Base-by-base conservation (phyloP, 148 eudicot genomes). In the Rhododendron kiyosumense region DNA sequence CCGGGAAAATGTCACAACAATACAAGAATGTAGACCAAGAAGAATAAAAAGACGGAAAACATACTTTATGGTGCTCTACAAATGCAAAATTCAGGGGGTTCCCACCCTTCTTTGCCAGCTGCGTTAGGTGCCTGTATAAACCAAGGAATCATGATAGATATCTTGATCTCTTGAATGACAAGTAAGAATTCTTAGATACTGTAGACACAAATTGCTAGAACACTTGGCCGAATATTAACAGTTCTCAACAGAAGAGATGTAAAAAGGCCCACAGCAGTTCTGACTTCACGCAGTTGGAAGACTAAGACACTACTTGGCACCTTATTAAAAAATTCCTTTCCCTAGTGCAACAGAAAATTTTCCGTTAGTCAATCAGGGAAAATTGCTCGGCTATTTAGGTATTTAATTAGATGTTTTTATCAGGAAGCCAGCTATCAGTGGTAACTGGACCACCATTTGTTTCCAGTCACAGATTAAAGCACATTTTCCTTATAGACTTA, bases 61-160 rank as follows among this genome's bases (percentile, higher is more conserved):
- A 30, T 86, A 97, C 99, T 90, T 95, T 97, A 83, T 95, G 94
- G 90, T 95, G 99, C 88, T 97, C 98, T 18, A 95, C 92, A 85
- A 97, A 97, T 82, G 92, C 90, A 84, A 95, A 97, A 84, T 93
- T 90, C 79, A 97, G 92, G 34, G 99, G 99, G 57, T 88, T 81
- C 46, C 99, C 98, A 18, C 96, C 96, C 90, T 91, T 93, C 86
- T 90, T 90, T 48, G 99, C 93, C 57, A 97, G 93, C 87, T 97
- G 94, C 24, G 88, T 89, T 71, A 97, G 96, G 87, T 97, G 98
- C 96, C 99, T 95, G 89, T 87, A 83, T 7, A 85, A 78, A 84
- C 82, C 36, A 81, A 73, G 8, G 41, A 36, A 84, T 32, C 20
- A 69, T 17, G 76, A 67, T 24, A 22, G 7, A 24, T 26, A 71